A percentile compares a stretch with the other conserved stretches of the same genome.
phyloP scores from a whole-genome alignment of 306 rosid genomes.

The cucumber (Cucumis sativus) region Cucumber_9930_V3 NC_026660.2:30928501-30929000 shows the following conservation, averaged over 20 bases:
- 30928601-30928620: not conserved
- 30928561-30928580: not conserved
- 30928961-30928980: constrained; percentile 34
- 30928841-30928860: constrained; percentile 1
- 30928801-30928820: not conserved
- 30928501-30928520: not conserved
- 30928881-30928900: constrained; percentile 2
- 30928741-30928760: constrained; percentile 21
- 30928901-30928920: constrained; percentile 11
- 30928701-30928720: constrained; percentile 17
- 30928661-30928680: not conserved
- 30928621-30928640: not conserved
- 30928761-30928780: constrained; percentile 20
- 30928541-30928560: not conserved
- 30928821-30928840: not conserved
- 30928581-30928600: not conserved
- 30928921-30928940: constrained; percentile 18
- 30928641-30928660: not conserved
- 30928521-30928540: not conserved
- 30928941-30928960: constrained; percentile 14
- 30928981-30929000: constrained; percentile 34
- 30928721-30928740: constrained; percentile 26
- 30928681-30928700: not conserved
- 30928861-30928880: constrained; percentile 22
- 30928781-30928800: not conserved